A percentile compares a stretch with the other conserved stretches of the same genome.
Evolutionary conservation across 139 green algal genomes (phyloP).

Genomic region (Chlorella sp.): DNA sequence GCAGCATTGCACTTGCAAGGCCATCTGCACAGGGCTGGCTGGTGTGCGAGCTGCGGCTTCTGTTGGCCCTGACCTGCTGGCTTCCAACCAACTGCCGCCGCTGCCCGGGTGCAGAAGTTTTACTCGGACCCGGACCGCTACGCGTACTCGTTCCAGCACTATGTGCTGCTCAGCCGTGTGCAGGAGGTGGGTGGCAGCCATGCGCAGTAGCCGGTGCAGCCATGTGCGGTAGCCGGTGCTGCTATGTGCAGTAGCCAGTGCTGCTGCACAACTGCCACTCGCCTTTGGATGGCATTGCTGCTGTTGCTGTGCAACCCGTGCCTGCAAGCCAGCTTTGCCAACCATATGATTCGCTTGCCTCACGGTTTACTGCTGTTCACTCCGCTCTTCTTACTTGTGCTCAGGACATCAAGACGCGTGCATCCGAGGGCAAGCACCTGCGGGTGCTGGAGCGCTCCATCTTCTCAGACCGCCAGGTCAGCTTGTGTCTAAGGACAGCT

Average conservation of each 20-base stretch:
- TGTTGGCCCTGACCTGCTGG: not conserved
- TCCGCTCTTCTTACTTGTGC: not conserved
- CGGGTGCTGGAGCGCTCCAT: slow-evolving; percentile 93
- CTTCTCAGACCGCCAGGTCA: slow-evolving; percentile 93
- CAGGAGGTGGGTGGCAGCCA: slow-evolving; percentile 43
- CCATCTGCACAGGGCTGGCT: too few species aligned
- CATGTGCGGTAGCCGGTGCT: too few species aligned
- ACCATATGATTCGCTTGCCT: not conserved
- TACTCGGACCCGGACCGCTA: slow-evolving; percentile 88
- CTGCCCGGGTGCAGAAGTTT: slow-evolving; percentile 77
- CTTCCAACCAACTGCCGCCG: not conserved
- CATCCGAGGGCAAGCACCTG: slow-evolving; percentile 45
- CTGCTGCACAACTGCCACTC: too few species aligned
- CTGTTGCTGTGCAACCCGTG: too few species aligned
- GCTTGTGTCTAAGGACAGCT: too few species aligned
- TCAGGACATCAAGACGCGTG: slow-evolving; percentile 72
- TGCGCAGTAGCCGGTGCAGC: too few species aligned
- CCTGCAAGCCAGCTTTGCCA: too few species aligned
- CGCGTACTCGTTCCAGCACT: slow-evolving; percentile 99
- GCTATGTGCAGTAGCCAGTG: too few species aligned
- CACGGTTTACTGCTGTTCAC: not conserved
- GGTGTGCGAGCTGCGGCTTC: too few species aligned
- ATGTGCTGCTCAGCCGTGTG: slow-evolving; percentile 94
- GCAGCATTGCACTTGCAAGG: too few species aligned
- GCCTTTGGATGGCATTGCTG: not conserved